Conservation (phyloP, 1,284 basidiomycete genomes). For the Sanguinoderma infundibulare region DNA sequence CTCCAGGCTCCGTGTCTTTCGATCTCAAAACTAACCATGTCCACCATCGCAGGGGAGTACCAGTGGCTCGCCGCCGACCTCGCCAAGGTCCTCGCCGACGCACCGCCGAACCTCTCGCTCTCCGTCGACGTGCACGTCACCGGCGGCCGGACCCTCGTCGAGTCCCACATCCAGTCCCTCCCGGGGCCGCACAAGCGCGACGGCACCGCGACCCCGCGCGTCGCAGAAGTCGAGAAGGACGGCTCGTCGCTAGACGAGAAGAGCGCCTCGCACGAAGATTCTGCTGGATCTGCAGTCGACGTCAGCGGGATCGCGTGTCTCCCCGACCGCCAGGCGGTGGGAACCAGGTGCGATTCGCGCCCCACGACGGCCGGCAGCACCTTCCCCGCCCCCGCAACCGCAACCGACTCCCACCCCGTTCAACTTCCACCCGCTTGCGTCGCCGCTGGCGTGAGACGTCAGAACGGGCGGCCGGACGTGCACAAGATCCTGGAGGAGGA, state of each 20-base stretch:
- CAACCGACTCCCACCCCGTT: too few species aligned
- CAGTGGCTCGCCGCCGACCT: slow-evolving; percentile 27
- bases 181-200: slow-evolving; percentile 14
- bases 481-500: slow-evolving; percentile 25
- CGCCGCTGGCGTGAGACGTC: slow-evolving; percentile 1
- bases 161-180: background rate
- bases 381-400: background rate
- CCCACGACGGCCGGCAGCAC: background rate
- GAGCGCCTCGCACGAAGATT: background rate
- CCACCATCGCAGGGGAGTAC: slow-evolving; percentile 23
- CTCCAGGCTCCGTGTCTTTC: too few species aligned
- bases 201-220: too few species aligned
- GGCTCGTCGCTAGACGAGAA: too few species aligned
- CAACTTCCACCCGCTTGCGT: too few species aligned
- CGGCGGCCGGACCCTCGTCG: background rate
- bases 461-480: slow-evolving; percentile 23
- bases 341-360: background rate
- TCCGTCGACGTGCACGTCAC: slow-evolving; percentile 27
- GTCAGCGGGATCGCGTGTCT: background rate
- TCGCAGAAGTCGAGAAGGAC: too few species aligned
- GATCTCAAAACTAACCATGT: background rate
- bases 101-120: slow-evolving; percentile 19
- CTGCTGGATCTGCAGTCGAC: too few species aligned
- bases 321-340: background rate
- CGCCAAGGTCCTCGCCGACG: slow-evolving; percentile 18